Evolutionary conservation across 1,284 basidiomycete species (phyloP), one percentile per base, ranked within the genome.

Genomic region (Leccinum pallidistipes): DNA sequence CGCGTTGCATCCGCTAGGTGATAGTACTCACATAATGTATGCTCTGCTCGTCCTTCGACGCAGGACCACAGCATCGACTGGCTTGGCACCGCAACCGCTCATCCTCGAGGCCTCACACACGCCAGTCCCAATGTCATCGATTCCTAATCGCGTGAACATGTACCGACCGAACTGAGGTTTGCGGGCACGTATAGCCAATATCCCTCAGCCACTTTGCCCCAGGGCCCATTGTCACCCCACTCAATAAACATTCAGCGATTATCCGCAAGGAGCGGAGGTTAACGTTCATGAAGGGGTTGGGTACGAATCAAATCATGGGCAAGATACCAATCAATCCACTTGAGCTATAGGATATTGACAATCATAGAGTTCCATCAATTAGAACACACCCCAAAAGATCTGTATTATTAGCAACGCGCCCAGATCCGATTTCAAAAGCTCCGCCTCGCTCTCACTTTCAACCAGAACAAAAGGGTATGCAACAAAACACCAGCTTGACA

Each of bases 171-270:
- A 27, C n/a, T 21, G 31, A 16, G n/a, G 40, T 54, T 29, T 65
- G 64, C 36, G 70, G 68, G 68, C 68, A 59, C 70, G 53, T 67
- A 59, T 70, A 4, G 68, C 70, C 14, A 67, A 69, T 72, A 65
- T 60, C 70, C 61, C 68, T 66, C 68, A 45, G 16, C 11, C 18
- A 55, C 47, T 47, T 32, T 31, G 5, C 31, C 29, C 40, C 9
- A n/a, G 14, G 50, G 53, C 59, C 69, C 66, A 55, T 59, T 64
- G 51, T 55, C 69, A 70, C 67, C 63, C 60, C 32, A 57, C 24
- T 24, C 2, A 53, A 36, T 27, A 47, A 56, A 52, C 43, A 11
- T 63, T 18, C n/a, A 43, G 9, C 21, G 32, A 14, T 11, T 36
- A 60, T 31, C 31, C 10, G 0, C 7, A 7, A 43, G n/a, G 9